Evolutionary conservation across 2,329 filamentous ascomycete genomes (phyloP), one percentile per base, ranked within the genome.

Genomic region (Seiridium unicorne): DNA sequence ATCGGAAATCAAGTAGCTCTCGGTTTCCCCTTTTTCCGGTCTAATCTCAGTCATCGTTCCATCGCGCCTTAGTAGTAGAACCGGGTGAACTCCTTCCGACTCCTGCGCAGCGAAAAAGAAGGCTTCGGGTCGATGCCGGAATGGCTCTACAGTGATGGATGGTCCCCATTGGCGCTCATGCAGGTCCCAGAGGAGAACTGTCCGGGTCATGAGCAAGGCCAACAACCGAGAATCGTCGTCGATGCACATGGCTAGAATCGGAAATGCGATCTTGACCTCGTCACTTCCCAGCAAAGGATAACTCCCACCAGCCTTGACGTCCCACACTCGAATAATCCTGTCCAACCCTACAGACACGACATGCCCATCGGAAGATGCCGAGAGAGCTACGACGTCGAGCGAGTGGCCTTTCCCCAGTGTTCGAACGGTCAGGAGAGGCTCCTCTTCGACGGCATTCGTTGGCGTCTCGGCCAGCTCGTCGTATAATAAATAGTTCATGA

Each of bases 401-500:
- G 77, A 74, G 69, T 94, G 91, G 0, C 88, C 88, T 11, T 81
- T 79, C 34, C 79, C 78, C 9, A 93, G 71, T 1, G 85, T 86
- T 55, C 82, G 83, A 51, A 91, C 79, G 0, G 81, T 83, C 10
- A 93, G 73, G 1, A 83, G 74, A 0, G 84, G 78, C 31, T 78
- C 74, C 36, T 80, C 77, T n/a, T 79, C 75, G 0, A 71, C 76
- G 5, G 81, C 78, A 18, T 36, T 11, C 4, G 79, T 75, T 7
- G 82, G 77, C 5, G 76, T 75, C 1, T 79, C 73, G 5, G 76
- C 73, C 59, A 81, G 75, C 58, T 89, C 86, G 60, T 88, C 87
- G 83, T 86, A 90, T 0, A 94, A 77, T 5, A 94, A 78, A 66
- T 90, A 91, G 63, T 88, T 91, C 78, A 91, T 91, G 6, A 93